phyloP scores from a whole-genome alignment of 805 yeast species.

The Metschnikowia corniflorae region DNA sequence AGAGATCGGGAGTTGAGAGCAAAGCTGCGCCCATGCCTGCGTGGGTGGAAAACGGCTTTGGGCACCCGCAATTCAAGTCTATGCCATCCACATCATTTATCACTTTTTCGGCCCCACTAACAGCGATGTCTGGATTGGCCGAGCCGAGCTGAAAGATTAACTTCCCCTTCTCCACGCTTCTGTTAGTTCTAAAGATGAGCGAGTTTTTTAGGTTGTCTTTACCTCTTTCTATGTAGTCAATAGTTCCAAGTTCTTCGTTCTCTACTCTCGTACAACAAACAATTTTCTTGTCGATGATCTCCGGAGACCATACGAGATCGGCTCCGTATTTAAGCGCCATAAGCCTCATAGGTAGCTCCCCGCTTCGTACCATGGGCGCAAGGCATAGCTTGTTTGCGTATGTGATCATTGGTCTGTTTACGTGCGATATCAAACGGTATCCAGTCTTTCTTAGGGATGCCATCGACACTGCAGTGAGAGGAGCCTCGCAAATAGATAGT shows the following conservation, averaged over 20 bases:
- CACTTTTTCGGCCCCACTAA: slow-evolving; percentile 77
- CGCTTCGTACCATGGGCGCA: slow-evolving; percentile 97
- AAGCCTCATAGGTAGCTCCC: slow-evolving; percentile 88
- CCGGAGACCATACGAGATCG: slow-evolving; percentile 94
- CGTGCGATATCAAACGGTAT: not conserved
- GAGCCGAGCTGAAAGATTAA: slow-evolving; percentile 91
- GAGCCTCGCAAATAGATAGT: slow-evolving; percentile 1
- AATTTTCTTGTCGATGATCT: slow-evolving; percentile 83
- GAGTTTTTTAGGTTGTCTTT: slow-evolving; percentile 30
- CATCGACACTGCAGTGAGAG: slow-evolving; percentile 1
- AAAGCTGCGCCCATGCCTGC: slow-evolving; percentile 98
- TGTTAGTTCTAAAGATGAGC: slow-evolving; percentile 71
- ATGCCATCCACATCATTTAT: slow-evolving; percentile 88
- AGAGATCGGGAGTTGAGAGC: slow-evolving; percentile 71
- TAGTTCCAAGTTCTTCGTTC: slow-evolving; percentile 54
- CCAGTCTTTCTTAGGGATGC: not conserved
- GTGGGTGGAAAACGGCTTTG: slow-evolving; percentile 91
- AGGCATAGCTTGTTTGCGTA: slow-evolving; percentile 77
- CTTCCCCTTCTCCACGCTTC: slow-evolving; percentile 56
- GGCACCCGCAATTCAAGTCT: slow-evolving; percentile 95
- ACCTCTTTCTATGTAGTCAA: slow-evolving; percentile 49
- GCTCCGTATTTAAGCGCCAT: slow-evolving; percentile 82
- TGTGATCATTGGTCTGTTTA: slow-evolving; percentile 45
- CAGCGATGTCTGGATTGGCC: slow-evolving; percentile 78
- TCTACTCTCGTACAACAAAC: slow-evolving; percentile 62